Percentiles rank a stretch among this genome's conserved stretches.
Evolutionary conservation across 768 basidiomycete genomes (phyloP).

Genomic region (Tricholomella constricta): DNA sequence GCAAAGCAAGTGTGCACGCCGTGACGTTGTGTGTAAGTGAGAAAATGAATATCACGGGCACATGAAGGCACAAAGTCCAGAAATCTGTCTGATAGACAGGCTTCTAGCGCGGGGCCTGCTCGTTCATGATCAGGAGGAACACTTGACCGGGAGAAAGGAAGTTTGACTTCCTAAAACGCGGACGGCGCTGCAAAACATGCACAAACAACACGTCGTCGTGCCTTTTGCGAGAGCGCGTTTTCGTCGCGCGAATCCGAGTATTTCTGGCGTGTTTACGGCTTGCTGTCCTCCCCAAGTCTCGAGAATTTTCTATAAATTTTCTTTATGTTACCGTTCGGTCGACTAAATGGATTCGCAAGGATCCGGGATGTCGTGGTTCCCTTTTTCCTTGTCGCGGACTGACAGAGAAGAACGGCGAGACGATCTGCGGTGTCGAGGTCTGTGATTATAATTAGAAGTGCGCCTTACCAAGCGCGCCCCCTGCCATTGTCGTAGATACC

Average conservation of each 20-base stretch:
- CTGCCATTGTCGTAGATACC: constrained; percentile 2
- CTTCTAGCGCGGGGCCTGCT: constrained; percentile 15
- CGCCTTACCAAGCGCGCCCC: background rate
- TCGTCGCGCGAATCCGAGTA: background rate
- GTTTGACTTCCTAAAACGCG: background rate
- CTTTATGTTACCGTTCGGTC: background rate
- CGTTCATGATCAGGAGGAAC: constrained; percentile 1
- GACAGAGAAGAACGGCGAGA: constrained; percentile 19
- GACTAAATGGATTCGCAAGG: background rate
- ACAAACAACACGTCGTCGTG: constrained; percentile 16
- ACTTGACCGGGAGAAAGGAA: constrained; percentile 1
- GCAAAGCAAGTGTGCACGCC: background rate
- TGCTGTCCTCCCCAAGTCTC: background rate
- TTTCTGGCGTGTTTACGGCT: constrained; percentile 17
- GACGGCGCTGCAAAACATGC: constrained; percentile 4
- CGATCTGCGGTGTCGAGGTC: constrained; percentile 19
- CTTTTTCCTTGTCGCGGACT: constrained; percentile 12
- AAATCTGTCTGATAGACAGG: constrained; percentile 1
- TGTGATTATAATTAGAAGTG: constrained; percentile 16
- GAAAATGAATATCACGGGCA: background rate
- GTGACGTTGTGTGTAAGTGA: background rate
- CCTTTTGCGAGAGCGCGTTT: background rate
- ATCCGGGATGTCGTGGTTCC: background rate
- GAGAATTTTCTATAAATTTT: background rate
- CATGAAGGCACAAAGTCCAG: constrained; percentile 8